These are phyloP conservation scores for Xylariaceae sp. DNA, from an alignment of 2,329 filamentous ascomycete genomes.

Conservation along the genomic window DNA sequence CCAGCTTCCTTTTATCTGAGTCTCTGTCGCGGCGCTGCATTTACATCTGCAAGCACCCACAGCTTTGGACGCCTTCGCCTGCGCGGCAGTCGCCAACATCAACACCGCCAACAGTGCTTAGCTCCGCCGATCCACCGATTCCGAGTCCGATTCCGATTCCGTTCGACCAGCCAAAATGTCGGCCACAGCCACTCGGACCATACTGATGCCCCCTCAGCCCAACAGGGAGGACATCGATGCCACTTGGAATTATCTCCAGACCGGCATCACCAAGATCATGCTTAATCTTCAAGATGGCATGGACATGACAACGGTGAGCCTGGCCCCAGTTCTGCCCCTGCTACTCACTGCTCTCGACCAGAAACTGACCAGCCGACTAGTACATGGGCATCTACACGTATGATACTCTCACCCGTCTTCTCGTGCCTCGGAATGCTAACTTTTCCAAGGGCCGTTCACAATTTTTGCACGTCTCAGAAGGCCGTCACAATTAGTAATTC, in stretches of 20 bases:
- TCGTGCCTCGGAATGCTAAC: slow-evolving; percentile 32
- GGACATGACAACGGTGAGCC: slow-evolving; percentile 77
- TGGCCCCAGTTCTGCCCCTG: slow-evolving; percentile 7
- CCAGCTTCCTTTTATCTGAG: too few relatives aligned
- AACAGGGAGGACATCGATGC: slow-evolving; percentile 58
- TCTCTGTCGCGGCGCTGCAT: too few relatives aligned
- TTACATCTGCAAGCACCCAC: too few relatives aligned
- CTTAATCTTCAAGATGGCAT: slow-evolving; percentile 84
- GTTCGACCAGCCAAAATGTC: slow-evolving; percentile 24
- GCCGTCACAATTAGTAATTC: slow-evolving; percentile 58
- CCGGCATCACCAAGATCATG: slow-evolving; percentile 91
- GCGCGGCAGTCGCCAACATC: too few relatives aligned
- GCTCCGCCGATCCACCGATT: too few relatives aligned
- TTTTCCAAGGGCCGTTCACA: slow-evolving; percentile 73
- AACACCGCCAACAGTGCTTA: too few relatives aligned
- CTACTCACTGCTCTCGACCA: neutral
- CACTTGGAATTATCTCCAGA: slow-evolving; percentile 82
- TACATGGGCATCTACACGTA: slow-evolving; percentile 98
- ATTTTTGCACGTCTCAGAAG: slow-evolving; percentile 98
- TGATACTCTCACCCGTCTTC: slow-evolving; percentile 19
- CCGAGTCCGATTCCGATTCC: neutral
- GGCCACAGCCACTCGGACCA: slow-evolving; percentile 31
- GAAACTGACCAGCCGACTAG: slow-evolving; percentile 34
- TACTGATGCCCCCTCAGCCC: slow-evolving; percentile 53
- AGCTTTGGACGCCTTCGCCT: too few relatives aligned